These are phyloP conservation scores for Scenedesmus sp. DNA, from an alignment of 163 green algal species.

Conservation along the genomic window DNA sequence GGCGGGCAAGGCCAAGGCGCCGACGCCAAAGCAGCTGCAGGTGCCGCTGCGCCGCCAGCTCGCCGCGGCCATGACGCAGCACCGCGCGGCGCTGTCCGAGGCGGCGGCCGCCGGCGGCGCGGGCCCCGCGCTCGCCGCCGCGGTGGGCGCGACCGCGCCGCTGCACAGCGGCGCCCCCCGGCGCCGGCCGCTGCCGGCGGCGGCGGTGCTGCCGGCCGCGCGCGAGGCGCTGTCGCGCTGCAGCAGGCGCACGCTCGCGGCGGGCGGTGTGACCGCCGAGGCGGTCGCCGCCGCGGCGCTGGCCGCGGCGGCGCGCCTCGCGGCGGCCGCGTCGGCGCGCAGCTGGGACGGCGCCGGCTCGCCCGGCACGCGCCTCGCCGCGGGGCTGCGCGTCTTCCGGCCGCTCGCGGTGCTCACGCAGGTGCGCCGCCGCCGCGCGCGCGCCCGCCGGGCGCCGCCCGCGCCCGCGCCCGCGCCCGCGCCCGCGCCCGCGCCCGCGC, in stretches of 20 bases:
- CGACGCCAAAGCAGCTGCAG: not conserved
- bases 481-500: too few species aligned
- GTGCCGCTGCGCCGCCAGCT: constrained; percentile 2
- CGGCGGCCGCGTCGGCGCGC: too few species aligned
- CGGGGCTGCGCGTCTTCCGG: constrained; percentile 19
- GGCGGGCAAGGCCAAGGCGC: not conserved
- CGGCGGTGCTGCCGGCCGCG: too few species aligned
- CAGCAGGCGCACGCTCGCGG: too few species aligned
- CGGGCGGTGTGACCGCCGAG: not conserved
- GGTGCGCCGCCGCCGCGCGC: too few species aligned
- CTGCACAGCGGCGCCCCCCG: not conserved
- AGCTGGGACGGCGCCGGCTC: not conserved
- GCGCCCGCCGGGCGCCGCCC: too few species aligned
- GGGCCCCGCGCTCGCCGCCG: too few species aligned
- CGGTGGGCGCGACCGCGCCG: too few species aligned
- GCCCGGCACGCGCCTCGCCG: constrained; percentile 16
- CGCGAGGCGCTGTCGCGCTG: too few species aligned
- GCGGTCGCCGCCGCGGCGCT: not conserved
- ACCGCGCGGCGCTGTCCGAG: too few species aligned
- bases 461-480: too few species aligned
- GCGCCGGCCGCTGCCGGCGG: not conserved
- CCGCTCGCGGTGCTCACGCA: constrained; percentile 37
- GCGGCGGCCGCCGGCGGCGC: too few species aligned
- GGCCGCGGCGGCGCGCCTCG: not conserved
- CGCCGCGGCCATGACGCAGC: not conserved